Evolutionary conservation across 805 yeast species (phyloP).

Genomic region (Yueomyces sinensis): DNA sequence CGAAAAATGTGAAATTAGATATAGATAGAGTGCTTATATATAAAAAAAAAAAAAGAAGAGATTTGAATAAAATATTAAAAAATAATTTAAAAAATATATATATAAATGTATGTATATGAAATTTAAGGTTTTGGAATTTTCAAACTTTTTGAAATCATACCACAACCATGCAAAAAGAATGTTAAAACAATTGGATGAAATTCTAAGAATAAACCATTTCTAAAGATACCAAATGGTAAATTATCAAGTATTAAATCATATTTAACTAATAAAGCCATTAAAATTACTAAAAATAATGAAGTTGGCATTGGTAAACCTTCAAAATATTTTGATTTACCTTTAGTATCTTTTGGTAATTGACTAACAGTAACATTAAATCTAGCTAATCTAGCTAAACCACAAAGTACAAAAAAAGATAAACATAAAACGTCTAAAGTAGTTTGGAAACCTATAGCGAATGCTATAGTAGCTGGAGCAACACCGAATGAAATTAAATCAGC

Average conservation of each 20-base stretch:
- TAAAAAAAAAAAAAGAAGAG: too few species aligned
- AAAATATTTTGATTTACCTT: conserved; percentile 81
- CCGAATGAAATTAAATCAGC: conserved; percentile 94
- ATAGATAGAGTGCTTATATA: too few species aligned
- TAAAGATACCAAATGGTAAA: conserved; percentile 54
- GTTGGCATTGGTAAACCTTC: conserved; percentile 97
- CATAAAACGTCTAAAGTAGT: conserved; percentile 68
- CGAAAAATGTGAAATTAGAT: too few species aligned
- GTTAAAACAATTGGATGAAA: conserved; percentile 57
- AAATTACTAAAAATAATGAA: conserved; percentile 56
- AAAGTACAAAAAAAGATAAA: conserved; percentile 73
- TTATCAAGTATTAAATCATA: conserved; percentile 33
- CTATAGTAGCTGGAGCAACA: conserved; percentile 89
- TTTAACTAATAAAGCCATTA: conserved; percentile 58
- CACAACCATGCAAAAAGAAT: conserved; percentile 73
- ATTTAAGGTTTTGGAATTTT: conserved; percentile 75
- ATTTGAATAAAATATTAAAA: too few species aligned
- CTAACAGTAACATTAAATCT: conserved; percentile 91
- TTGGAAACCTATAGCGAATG: conserved; percentile 82
- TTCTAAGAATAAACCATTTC: conserved; percentile 46
- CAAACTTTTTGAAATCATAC: conserved; percentile 81
- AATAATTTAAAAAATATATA: too few species aligned
- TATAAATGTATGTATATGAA: too few species aligned
- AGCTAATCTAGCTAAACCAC: conserved; percentile 90
- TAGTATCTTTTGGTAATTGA: conserved; percentile 76